These are phyloP conservation scores for Paradendryphiella salina DNA, from an alignment of 2,329 filamentous ascomycete species.

Conservation along the genomic window DNA sequence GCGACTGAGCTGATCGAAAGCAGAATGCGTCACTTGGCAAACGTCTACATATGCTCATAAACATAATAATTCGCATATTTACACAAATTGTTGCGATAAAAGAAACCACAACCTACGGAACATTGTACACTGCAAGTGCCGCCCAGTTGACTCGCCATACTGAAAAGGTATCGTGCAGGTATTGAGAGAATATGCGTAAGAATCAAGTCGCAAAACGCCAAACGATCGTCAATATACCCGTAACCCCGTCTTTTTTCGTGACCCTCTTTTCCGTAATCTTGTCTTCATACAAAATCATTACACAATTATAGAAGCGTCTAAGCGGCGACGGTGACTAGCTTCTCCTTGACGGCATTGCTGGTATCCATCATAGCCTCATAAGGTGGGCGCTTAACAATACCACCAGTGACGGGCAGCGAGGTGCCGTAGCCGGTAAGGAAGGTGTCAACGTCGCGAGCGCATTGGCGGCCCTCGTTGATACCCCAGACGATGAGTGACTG, in stretches of 20 bases:
- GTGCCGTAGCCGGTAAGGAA: constrained; percentile 78
- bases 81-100: constrained; percentile 25
- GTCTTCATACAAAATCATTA: constrained; percentile 9
- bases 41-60: background rate
- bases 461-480: constrained; percentile 95
- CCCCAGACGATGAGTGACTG: constrained; percentile 98
- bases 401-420: constrained; percentile 84
- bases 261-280: constrained; percentile 5
- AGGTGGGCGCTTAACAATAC: constrained; percentile 84
- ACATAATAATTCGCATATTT: constrained; percentile 19
- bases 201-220: constrained; percentile 17
- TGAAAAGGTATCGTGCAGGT: constrained; percentile 46
- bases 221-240: constrained; percentile 14
- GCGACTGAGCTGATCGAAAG: too few species aligned
- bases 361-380: constrained; percentile 64
- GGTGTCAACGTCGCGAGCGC: constrained; percentile 86
- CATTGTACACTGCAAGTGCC: constrained; percentile 39
- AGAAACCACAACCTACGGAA: constrained; percentile 14
- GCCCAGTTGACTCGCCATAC: constrained; percentile 37
- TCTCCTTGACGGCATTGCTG: constrained; percentile 44
- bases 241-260: constrained; percentile 3
- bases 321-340: constrained; percentile 47
- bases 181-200: constrained; percentile 28
- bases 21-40: too few species aligned
- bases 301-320: constrained; percentile 19